Evolutionary conservation across 257 asterid species (phyloP).

Genomic region (Salvia miltiorrhiza): DNA sequence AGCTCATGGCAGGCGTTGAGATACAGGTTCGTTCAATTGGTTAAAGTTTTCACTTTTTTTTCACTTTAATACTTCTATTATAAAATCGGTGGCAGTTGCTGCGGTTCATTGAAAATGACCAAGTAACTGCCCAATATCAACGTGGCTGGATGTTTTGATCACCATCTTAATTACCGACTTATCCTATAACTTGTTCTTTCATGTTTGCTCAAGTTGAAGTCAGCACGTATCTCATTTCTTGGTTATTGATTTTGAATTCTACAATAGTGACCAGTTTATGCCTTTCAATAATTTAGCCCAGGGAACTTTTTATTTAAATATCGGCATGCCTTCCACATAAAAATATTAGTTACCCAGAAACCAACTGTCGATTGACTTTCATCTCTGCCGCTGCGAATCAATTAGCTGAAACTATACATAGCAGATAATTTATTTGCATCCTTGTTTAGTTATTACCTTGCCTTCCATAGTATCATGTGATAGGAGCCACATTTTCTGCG

Average conservation of each 20-base stretch:
- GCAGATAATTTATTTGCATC: background rate
- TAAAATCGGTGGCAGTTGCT: background rate
- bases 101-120: background rate
- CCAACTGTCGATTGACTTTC: no score
- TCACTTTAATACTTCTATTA: background rate
- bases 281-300: background rate
- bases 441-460: background rate
- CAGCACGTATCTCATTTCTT: background rate
- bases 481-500: background rate
- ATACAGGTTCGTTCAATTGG: constrained; percentile 61
- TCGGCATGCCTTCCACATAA: background rate
- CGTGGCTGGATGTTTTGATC: no score
- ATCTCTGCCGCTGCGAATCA: no score
- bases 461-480: background rate
- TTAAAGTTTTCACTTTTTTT: background rate
- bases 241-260: background rate
- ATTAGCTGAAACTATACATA: background rate
- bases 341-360: background rate
- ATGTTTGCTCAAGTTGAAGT: constrained; percentile 1
- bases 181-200: background rate
- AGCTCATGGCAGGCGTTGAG: constrained; percentile 61
- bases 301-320: background rate
- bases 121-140: background rate
- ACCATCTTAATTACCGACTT: no score
- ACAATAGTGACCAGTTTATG: background rate